Percentiles rank a stretch among this genome's conserved stretches.
Conservation (phyloP, 2,329 filamentous ascomycete genomes). For the Alternaria sp. region DNA sequence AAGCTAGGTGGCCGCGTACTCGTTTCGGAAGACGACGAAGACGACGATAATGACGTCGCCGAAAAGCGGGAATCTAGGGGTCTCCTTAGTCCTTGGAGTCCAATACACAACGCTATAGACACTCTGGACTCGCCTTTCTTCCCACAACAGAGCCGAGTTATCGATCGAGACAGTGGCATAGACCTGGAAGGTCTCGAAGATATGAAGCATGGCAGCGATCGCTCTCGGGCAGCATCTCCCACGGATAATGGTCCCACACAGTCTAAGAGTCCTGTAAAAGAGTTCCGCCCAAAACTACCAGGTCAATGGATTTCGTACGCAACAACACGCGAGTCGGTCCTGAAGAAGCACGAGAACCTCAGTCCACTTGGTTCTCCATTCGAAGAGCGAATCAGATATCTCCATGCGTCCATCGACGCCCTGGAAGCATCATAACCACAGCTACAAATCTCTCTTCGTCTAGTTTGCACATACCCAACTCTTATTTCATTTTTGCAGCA, state of each 20-base stretch:
- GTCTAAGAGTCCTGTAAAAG: slow-evolving; percentile 15
- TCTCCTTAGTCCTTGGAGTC: slow-evolving; percentile 51
- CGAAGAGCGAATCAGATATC: slow-evolving; percentile 36
- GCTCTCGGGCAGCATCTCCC: slow-evolving; percentile 10
- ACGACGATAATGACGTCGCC: slow-evolving; percentile 62
- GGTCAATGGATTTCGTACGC: slow-evolving; percentile 23
- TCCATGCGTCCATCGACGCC: slow-evolving; percentile 35
- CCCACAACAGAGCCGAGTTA: slow-evolving; percentile 30
- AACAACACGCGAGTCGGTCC: slow-evolving; percentile 3
- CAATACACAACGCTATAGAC: slow-evolving; percentile 35
- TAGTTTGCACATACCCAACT: slow-evolving; percentile 24
- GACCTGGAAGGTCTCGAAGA: slow-evolving; percentile 46
- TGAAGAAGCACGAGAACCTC: slow-evolving; percentile 22
- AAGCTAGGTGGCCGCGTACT: slow-evolving; percentile 83
- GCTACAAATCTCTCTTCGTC: slow-evolving; percentile 15
- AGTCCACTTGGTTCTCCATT: slow-evolving; percentile 42
- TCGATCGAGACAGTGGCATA: slow-evolving; percentile 52
- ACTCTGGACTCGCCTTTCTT: slow-evolving; percentile 34
- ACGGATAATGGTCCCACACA: not conserved
- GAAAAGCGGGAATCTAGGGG: slow-evolving; percentile 36
- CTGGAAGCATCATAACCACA: slow-evolving; percentile 27
- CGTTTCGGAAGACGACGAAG: slow-evolving; percentile 77
- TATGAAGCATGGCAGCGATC: slow-evolving; percentile 19
- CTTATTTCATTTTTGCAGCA: slow-evolving; percentile 4
- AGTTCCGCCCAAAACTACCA: slow-evolving; percentile 21